These are phyloP conservation scores for Botrytis pseudocinerea DNA, from an alignment of 2,329 filamentous ascomycete species.

Conservation along the genomic window DNA sequence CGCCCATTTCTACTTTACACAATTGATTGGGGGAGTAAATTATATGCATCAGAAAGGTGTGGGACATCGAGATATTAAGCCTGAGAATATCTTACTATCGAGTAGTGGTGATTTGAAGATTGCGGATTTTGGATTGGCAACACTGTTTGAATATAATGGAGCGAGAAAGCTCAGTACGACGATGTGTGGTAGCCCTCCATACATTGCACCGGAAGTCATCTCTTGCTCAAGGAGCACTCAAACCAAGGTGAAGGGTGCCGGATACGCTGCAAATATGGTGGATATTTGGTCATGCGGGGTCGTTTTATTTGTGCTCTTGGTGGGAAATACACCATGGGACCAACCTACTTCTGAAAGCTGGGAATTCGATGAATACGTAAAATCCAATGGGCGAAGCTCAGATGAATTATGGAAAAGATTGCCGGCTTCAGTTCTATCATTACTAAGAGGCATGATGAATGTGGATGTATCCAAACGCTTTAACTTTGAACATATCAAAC, in stretches of 20 bases:
- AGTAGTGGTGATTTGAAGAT: conserved; percentile 85
- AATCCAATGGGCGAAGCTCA: conserved; percentile 74
- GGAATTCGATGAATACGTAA: conserved; percentile 86
- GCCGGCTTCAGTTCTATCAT: conserved; percentile 71
- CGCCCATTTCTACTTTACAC: conserved; percentile 93
- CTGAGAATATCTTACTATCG: conserved; percentile 91
- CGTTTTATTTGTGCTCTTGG: conserved; percentile 92
- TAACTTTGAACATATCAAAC: conserved; percentile 79
- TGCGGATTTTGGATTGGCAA: conserved; percentile 94
- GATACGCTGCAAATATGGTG: conserved; percentile 75
- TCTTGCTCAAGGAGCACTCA: conserved; percentile 48
- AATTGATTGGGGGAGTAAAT: conserved; percentile 84
- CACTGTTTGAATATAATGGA: conserved; percentile 87
- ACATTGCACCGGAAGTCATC: conserved; percentile 92
- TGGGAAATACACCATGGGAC: conserved; percentile 98
- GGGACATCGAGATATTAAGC: conserved; percentile 87
- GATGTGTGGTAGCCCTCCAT: conserved; percentile 93
- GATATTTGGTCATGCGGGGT: conserved; percentile 98
- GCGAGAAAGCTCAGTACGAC: conserved; percentile 79
- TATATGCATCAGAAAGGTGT: conserved; percentile 97
- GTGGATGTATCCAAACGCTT: conserved; percentile 75
- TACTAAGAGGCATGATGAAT: conserved; percentile 91
- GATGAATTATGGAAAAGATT: conserved; percentile 85
- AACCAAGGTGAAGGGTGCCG: conserved; percentile 55
- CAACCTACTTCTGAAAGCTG: conserved; percentile 83